These are phyloP conservation scores for Biscogniauxia marginata DNA, from an alignment of 2,329 filamentous ascomycete species.

Conservation along the genomic window DNA sequence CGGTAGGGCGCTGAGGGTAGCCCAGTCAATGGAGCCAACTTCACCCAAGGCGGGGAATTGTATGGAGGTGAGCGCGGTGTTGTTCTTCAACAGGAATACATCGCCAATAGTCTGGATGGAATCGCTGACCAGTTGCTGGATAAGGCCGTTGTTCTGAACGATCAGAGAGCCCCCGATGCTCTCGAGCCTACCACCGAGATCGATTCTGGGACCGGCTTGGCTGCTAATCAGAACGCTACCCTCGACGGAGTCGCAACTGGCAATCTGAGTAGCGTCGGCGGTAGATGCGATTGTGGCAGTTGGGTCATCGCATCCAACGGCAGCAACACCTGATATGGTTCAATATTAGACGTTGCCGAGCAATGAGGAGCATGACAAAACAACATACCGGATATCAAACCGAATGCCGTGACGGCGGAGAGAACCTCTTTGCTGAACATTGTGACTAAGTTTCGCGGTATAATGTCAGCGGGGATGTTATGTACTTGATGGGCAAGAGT, in stretches of 20 bases:
- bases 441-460: slow-evolving; percentile 33
- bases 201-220: slow-evolving; percentile 54
- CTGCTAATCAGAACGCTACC: slow-evolving; percentile 67
- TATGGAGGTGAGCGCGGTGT: slow-evolving; percentile 68
- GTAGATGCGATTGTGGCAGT: slow-evolving; percentile 61
- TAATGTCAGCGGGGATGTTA: neutral
- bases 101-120: slow-evolving; percentile 66
- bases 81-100: slow-evolving; percentile 65
- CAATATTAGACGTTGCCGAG: neutral
- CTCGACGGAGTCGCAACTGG: slow-evolving; percentile 64
- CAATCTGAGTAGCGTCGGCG: slow-evolving; percentile 59
- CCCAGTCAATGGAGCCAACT: slow-evolving; percentile 68
- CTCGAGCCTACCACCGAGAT: slow-evolving; percentile 57
- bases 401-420: slow-evolving; percentile 45
- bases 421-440: slow-evolving; percentile 48
- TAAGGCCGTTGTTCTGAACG: slow-evolving; percentile 55
- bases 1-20: slow-evolving; percentile 64
- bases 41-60: slow-evolving; percentile 62
- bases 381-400: slow-evolving; percentile 46
- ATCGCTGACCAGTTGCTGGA: slow-evolving; percentile 62
- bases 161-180: slow-evolving; percentile 56
- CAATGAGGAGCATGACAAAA: neutral
- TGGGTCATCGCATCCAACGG: slow-evolving; percentile 33
- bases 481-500: slow-evolving; percentile 1
- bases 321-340: slow-evolving; percentile 26